These are phyloP conservation scores for Neonectria coccinea DNA, from an alignment of 2,329 filamentous ascomycete species.

Conservation along the genomic window DNA sequence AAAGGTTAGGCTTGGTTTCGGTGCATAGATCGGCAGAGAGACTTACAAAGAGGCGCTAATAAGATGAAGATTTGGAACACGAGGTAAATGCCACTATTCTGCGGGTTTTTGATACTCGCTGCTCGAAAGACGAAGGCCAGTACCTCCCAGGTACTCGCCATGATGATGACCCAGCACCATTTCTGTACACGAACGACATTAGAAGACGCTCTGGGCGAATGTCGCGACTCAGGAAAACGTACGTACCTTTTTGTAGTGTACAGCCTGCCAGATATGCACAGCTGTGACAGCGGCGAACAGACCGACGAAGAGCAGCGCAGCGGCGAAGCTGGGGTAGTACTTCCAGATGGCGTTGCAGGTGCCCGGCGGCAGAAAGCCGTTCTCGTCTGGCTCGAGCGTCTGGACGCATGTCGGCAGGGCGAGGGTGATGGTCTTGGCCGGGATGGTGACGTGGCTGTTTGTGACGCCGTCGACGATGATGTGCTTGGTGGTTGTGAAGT, in stretches of 20 bases:
- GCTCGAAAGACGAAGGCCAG: slow-evolving; percentile 39
- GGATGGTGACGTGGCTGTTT: slow-evolving; percentile 36
- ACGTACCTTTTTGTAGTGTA: slow-evolving; percentile 40
- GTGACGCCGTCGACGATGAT: slow-evolving; percentile 39
- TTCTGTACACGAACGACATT: slow-evolving; percentile 20
- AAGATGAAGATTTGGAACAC: slow-evolving; percentile 44
- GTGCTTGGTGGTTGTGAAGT: slow-evolving; percentile 47
- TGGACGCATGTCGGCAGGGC: slow-evolving; percentile 52
- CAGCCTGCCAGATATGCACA: slow-evolving; percentile 39
- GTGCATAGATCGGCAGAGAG: fast-evolving
- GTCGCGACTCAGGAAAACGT: slow-evolving; percentile 11
- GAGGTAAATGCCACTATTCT: slow-evolving; percentile 32
- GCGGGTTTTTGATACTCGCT: slow-evolving; percentile 38
- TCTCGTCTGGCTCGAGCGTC: slow-evolving; percentile 49
- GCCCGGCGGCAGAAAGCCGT: slow-evolving; percentile 50
- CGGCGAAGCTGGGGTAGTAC: slow-evolving; percentile 50
- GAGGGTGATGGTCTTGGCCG: slow-evolving; percentile 49
- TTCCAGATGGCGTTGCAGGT: slow-evolving; percentile 48
- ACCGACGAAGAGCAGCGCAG: slow-evolving; percentile 45
- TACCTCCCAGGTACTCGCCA: slow-evolving; percentile 49
- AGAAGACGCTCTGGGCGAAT: no score
- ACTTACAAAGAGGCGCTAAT: slow-evolving; percentile 39
- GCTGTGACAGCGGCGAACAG: slow-evolving; percentile 41
- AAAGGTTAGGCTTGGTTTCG: not conserved
- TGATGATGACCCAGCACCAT: slow-evolving; percentile 53